Conservation (phyloP, 2,329 filamentous ascomycete genomes). For the Aplosporella prunicola region DNA sequence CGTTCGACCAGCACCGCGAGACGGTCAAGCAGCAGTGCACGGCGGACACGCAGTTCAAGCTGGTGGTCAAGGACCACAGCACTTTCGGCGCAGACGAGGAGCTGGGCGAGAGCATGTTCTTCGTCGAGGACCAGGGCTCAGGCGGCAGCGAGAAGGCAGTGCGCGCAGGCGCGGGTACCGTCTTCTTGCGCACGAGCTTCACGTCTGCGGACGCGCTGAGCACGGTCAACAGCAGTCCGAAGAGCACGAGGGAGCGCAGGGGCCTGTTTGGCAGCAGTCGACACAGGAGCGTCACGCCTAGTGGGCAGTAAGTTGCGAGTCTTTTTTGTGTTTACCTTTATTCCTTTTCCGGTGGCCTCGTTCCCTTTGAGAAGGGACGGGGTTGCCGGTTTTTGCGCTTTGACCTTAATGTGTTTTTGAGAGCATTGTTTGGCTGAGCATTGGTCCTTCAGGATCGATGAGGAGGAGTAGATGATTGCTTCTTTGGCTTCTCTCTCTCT, state of each 20-base stretch:
- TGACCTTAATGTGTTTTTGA: too few species aligned
- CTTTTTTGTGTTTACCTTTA: too few species aligned
- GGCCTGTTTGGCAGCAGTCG: conserved; percentile 14
- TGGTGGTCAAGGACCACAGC: conserved; percentile 77
- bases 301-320: conserved; percentile 10
- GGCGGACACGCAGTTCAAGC: conserved; percentile 75
- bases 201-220: conserved; percentile 37
- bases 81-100: conserved; percentile 75
- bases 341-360: too few species aligned
- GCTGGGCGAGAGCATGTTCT: conserved; percentile 79
- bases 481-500: too few species aligned
- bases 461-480: too few species aligned
- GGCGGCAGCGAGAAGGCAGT: conserved; percentile 65
- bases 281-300: conserved; percentile 11
- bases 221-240: conserved; percentile 13
- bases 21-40: conserved; percentile 69
- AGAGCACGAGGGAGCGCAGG: conserved; percentile 12
- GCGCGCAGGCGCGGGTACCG: conserved; percentile 60
- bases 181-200: conserved; percentile 68
- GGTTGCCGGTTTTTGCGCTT: too few species aligned
- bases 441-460: too few species aligned
- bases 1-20: conserved; percentile 54
- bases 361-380: too few species aligned
- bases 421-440: too few species aligned
- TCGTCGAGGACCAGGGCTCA: conserved; percentile 70